Evolutionary conservation across 225 moss, liverwort and hornwort genomes (phyloP).

Genomic region (Physcomitrellopsis africana): DNA sequence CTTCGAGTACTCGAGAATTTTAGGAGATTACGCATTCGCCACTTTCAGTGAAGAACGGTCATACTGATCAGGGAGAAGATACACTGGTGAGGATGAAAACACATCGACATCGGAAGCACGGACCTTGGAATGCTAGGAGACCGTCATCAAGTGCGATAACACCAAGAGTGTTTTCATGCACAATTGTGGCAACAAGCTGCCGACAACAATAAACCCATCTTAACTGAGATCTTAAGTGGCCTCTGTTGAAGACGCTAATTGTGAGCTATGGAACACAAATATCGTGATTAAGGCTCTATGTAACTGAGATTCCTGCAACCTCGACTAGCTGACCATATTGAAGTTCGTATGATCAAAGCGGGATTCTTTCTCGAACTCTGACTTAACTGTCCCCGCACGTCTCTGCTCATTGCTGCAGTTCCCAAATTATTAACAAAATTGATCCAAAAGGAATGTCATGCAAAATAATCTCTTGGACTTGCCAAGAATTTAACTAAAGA

Average conservation of each 20-base stretch:
- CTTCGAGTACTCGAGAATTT: too few species aligned
- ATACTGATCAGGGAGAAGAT: too few species aligned
- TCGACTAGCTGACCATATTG: neutral
- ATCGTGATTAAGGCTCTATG: neutral
- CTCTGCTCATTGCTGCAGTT: constrained; percentile 26
- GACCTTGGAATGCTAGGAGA: neutral
- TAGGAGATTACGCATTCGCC: too few species aligned
- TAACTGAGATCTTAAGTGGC: constrained; percentile 9
- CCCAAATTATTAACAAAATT: constrained; percentile 60
- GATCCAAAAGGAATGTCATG: constrained; percentile 58
- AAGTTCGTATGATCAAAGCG: neutral
- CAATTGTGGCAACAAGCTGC: constrained; percentile 29
- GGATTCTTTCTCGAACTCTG: constrained; percentile 27
- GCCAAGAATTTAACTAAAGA: constrained; percentile 35
- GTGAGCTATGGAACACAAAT: neutral
- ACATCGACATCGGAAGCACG: too few species aligned
- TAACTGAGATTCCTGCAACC: neutral
- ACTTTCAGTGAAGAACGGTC: too few species aligned
- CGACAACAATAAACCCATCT: constrained; percentile 8
- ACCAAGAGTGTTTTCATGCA: constrained; percentile 1
- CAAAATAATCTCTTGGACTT: constrained; percentile 48
- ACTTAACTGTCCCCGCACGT: constrained; percentile 17
- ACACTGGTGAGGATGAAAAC: too few species aligned
- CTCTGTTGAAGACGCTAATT: constrained; percentile 6
- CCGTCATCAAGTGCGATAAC: neutral